Evolutionary conservation across 2,329 filamentous ascomycete genomes (phyloP), one percentile per base, ranked within the genome.

Genomic region (Epichloe uncinata): DNA sequence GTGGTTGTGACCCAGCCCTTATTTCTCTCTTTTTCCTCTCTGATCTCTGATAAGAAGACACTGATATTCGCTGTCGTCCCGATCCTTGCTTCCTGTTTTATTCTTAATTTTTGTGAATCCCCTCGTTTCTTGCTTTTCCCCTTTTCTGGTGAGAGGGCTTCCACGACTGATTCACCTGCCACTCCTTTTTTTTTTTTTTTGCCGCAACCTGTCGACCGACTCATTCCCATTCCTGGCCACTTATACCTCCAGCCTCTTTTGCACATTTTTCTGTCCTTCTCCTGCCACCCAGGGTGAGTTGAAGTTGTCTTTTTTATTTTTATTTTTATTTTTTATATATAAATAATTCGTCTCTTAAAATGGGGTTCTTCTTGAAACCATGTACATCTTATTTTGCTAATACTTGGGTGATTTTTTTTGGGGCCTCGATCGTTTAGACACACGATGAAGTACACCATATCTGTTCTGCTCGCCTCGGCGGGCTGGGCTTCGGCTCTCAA

Each of bases 361-460:
- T 9, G 8, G 1, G 8, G 4, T 30, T 4, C 8, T 30, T 9
- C 8, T 30, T 30, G 26, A 30, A 30, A 16, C 13, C 8, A 26
- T 43, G 42, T 16, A 15, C 12, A 40, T 47, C 12, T 20, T 26
- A 26, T 20, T 5, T 47, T 33, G 37, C 45, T 47, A 18, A 40
- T 15, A 4, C 9, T 15, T 2, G 11, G n/a, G 3, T 12, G 2
- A 2, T 7, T 30, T 33, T 7, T 9, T 35, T 26, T 22, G 11
- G 15, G 18, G 13, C 16, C 16, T 36, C 26, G 41, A 40, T 20
- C 34, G 41, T 30, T 8, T 18, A 44, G 16, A 49, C 15, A 34
- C 34, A n/a, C 38, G 26, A 68, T 68, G 66, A 68, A 63, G 58
- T 55, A 58, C 50, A 51, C 56, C n/a, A 44, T 58, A 15, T 47